Percentiles rank a stretch among this genome's conserved stretches.
Conservation (phyloP, 345 rosid genomes). For the Draba incana region DNA sequence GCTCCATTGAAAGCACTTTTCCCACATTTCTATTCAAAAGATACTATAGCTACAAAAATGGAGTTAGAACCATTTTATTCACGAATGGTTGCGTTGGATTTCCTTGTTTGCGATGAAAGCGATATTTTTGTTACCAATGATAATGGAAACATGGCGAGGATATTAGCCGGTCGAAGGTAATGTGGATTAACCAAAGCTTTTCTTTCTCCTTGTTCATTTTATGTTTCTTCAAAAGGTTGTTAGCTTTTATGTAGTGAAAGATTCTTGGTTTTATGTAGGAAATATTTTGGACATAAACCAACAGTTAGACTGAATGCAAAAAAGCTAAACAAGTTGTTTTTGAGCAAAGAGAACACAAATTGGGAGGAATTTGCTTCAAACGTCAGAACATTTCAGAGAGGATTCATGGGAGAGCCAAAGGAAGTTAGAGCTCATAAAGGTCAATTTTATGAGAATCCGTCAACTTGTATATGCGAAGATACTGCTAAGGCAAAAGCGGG, state of each 20-base stretch:
- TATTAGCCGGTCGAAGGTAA: constrained; percentile 93
- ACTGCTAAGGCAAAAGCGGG: constrained; percentile 49
- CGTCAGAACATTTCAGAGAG: constrained; percentile 74
- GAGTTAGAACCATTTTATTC: constrained; percentile 84
- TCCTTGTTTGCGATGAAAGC: constrained; percentile 91
- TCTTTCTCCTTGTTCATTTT: neutral
- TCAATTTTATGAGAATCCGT: constrained; percentile 96
- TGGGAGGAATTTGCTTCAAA: constrained; percentile 90
- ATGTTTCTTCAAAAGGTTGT: neutral
- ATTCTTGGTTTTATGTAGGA: constrained; percentile 53
- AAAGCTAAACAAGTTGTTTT: constrained; percentile 73
- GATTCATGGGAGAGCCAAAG: constrained; percentile 97
- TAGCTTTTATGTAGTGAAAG: constrained; percentile 3
- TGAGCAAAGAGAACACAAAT: constrained; percentile 61
- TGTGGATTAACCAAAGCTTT: constrained; percentile 7
- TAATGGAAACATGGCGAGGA: constrained; percentile 96
- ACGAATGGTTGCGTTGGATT: constrained; percentile 97
- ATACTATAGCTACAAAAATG: constrained; percentile 73
- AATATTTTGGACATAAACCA: constrained; percentile 90
- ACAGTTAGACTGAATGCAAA: constrained; percentile 95
- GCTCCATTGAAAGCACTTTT: constrained; percentile 84
- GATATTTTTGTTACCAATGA: constrained; percentile 95
- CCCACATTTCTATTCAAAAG: constrained; percentile 88
- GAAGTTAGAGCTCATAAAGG: constrained; percentile 95
- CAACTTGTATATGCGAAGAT: constrained; percentile 84